Percentiles rank a stretch among this genome's conserved stretches.
Conservation (phyloP, 768 basidiomycete genomes). For the Amanita subjunquillea region DNA sequence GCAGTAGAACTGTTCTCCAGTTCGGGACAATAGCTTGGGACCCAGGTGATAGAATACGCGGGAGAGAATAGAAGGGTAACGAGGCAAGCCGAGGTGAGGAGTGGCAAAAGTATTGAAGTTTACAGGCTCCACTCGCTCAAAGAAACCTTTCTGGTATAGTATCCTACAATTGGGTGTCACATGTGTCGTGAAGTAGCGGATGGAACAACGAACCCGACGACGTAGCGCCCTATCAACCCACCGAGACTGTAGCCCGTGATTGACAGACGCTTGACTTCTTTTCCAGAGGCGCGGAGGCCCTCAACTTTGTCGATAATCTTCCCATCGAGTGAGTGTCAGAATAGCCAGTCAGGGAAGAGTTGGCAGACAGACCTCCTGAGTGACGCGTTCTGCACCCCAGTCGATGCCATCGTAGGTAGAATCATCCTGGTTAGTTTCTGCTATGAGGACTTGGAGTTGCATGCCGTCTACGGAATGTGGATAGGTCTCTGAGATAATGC, state of each 20-base stretch:
- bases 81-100: constrained; percentile 69
- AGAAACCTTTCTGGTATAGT: constrained; percentile 59
- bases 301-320: constrained; percentile 51
- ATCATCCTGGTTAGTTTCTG: constrained; percentile 55
- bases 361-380: constrained; percentile 61
- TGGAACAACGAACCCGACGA: constrained; percentile 32
- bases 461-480: constrained; percentile 21
- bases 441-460: constrained; percentile 51
- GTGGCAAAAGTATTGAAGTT: constrained; percentile 83
- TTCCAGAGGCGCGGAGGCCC: constrained; percentile 40
- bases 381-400: constrained; percentile 74
- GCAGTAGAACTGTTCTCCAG: constrained; percentile 72
- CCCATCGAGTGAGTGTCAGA: not conserved
- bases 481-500: constrained; percentile 39
- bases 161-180: constrained; percentile 28
- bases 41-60: constrained; percentile 45
- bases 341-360: not conserved
- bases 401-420: constrained; percentile 79
- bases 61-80: constrained; percentile 51
- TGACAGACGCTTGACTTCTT: constrained; percentile 58
- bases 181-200: constrained; percentile 34
- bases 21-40: constrained; percentile 61
- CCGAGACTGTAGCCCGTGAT: constrained; percentile 75
- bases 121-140: constrained; percentile 56
- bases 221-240: constrained; percentile 33